Base-by-base conservation (phyloP, 2,329 filamentous ascomycete genomes). In the Diplodia sapinea region DNA sequence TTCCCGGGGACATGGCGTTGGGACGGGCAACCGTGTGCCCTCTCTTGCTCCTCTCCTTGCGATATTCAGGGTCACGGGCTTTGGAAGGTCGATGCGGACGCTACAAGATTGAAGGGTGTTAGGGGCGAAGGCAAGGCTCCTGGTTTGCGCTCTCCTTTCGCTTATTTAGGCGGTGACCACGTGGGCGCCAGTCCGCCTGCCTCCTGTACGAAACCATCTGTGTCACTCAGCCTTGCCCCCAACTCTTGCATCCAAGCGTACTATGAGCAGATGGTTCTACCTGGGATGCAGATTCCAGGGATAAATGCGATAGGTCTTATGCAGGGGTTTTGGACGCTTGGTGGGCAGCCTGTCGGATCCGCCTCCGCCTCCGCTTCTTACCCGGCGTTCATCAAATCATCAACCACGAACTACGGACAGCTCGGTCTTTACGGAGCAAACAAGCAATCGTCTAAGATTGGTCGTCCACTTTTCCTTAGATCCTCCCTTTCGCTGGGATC, bases 1-100 rank as follows among this genome's bases (percentile, higher is more conserved):
- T 71, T 72, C 70, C 75, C 76, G 72, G 69, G 71, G 74, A 76
- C 75, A 76, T 74, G 75, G 76, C 70, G 69, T 73, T 73, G 75
- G 75, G 72, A 76, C 70, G 57, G 52, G 15, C 65, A 54, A 67
- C 59, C 59, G 59, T 29, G 59, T 63, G 59, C 47, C 59, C 47
- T 63, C 43, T 62, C 50, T 36, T 33, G 36, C 6, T 36, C 13
- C 29, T 51, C 29, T 23, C 59, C 47, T 36, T 38, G 47, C 29
- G 23, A 38, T 36, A 38, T 51, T 40, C n/a, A 38, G 29, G 47
- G 31, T 17, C 59, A 17, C 40, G 47, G n/a, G 1, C 47, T 33
- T 31, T 36, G 17, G 29, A n/a, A 26, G 40, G 47, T 26, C 40
- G 31, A 13, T 11, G 40, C 5, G 47, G 43, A 31, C 7, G 26